Evolutionary conservation across 2,329 filamentous ascomycete species (phyloP).

Genomic region (Diaporthe vexans): DNA sequence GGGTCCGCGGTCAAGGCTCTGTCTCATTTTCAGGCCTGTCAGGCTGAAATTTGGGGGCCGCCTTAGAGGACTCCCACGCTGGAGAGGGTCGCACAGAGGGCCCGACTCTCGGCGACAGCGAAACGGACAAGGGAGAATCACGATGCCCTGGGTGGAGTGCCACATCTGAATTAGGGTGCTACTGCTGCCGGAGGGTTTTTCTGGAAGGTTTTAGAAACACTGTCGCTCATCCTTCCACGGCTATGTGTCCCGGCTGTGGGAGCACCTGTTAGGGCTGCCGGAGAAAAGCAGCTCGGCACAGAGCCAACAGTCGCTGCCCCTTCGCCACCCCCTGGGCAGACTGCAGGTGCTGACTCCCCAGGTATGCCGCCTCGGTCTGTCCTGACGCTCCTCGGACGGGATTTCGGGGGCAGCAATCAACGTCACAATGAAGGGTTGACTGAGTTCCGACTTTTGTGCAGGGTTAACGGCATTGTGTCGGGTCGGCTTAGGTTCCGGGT

Average conservation of each 20-base stretch:
- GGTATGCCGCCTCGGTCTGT: background rate
- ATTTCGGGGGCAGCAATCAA: background rate
- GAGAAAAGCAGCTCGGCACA: background rate
- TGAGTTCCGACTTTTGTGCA: slow-evolving; percentile 18
- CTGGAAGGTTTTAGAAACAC: slow-evolving; percentile 26
- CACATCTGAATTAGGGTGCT: slow-evolving; percentile 2
- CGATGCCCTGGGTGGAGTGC: slow-evolving; percentile 1
- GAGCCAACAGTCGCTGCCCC: background rate
- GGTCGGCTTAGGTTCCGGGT: slow-evolving; percentile 31
- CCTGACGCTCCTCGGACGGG: background rate
- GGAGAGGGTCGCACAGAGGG: slow-evolving; percentile 30
- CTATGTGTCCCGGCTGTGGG: background rate
- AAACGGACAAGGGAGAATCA: slow-evolving; percentile 30
- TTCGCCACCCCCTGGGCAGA: background rate
- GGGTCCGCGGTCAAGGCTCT: slow-evolving; percentile 33
- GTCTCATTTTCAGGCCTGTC: slow-evolving; percentile 26
- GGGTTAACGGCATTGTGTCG: slow-evolving; percentile 5
- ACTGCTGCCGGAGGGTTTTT: slow-evolving; percentile 12
- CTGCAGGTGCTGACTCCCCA: background rate
- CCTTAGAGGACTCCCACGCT: slow-evolving; percentile 20
- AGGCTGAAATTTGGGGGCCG: slow-evolving; percentile 38
- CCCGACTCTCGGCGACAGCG: slow-evolving; percentile 38
- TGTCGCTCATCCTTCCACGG: slow-evolving; percentile 1
- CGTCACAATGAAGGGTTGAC: slow-evolving; percentile 15
- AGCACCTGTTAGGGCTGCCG: background rate